Conservation (phyloP, 2,329 filamentous ascomycete species). For the Ploettnerulaceae sp. region DNA sequence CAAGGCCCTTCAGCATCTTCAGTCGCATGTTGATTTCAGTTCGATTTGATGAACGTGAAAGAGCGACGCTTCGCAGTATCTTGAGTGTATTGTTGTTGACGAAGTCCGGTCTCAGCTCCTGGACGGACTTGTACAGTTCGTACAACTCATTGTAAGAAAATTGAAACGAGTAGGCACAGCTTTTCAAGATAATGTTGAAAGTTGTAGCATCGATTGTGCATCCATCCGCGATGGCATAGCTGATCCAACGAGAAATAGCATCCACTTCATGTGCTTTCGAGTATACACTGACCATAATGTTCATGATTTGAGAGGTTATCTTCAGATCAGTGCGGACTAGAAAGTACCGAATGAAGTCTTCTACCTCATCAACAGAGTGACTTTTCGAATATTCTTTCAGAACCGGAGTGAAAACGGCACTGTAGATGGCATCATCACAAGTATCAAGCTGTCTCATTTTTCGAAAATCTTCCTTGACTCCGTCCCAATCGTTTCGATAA, state of each 20-base stretch:
- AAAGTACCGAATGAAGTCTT: slow-evolving; percentile 28
- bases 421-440: slow-evolving; percentile 16
- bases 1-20: not conserved
- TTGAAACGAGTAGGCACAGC: slow-evolving; percentile 24
- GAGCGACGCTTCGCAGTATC: not conserved
- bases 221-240: slow-evolving; percentile 22
- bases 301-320: slow-evolving; percentile 27
- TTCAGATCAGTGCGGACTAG: slow-evolving; percentile 21
- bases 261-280: slow-evolving; percentile 27
- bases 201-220: slow-evolving; percentile 22
- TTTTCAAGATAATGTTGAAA: slow-evolving; percentile 30
- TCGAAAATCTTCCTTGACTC: slow-evolving; percentile 26
- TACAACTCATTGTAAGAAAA: slow-evolving; percentile 26
- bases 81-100: not conserved
- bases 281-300: slow-evolving; percentile 31
- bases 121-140: slow-evolving; percentile 21
- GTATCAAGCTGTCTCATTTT: slow-evolving; percentile 20
- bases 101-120: not conserved
- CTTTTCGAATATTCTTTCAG: slow-evolving; percentile 28
- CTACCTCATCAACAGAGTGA: slow-evolving; percentile 27
- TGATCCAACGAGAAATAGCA: slow-evolving; percentile 29
- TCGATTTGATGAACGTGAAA: not conserved
- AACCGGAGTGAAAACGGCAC: slow-evolving; percentile 27
- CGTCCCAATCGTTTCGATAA: slow-evolving; percentile 29
- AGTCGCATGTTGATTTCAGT: not conserved